phyloP scores from a whole-genome alignment of 192 early-diverging fungal genomes.

The Dissophora globulifera region DNA sequence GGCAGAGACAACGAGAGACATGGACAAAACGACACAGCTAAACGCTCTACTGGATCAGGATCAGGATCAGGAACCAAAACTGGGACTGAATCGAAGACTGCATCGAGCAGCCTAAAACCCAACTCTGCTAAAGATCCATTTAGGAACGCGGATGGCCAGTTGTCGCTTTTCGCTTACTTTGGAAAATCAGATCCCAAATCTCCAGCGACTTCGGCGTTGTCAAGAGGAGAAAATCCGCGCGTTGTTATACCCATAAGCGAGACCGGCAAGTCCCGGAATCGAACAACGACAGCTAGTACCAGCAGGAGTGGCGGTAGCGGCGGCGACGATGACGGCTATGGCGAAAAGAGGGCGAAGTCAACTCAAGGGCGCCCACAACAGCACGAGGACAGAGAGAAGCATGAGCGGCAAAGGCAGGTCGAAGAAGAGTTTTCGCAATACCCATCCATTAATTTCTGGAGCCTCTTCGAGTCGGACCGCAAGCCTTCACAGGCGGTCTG shows the following conservation, averaged over 20 bases:
- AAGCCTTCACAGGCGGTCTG: not conserved
- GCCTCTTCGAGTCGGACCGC: constrained; percentile 18
- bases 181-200: constrained; percentile 18
- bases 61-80: too few species aligned
- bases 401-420: not conserved
- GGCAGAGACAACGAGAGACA: not conserved
- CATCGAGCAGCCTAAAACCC: constrained; percentile 1
- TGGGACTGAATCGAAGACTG: too few species aligned
- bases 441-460: constrained; percentile 50
- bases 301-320: too few species aligned
- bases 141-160: constrained; percentile 23
- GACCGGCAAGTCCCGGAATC: too few species aligned
- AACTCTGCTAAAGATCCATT: constrained; percentile 7
- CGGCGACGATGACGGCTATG: too few species aligned
- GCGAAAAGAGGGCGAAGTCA: too few species aligned
- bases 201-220: too few species aligned
- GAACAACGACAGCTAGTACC: too few species aligned
- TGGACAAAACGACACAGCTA: constrained; percentile 1
- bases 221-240: too few species aligned
- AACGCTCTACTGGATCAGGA: too few species aligned
- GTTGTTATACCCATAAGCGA: too few species aligned
- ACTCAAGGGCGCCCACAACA: not conserved
- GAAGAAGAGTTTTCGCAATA: constrained; percentile 5
- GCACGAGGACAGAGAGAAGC: not conserved
- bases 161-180: constrained; percentile 39